Conservation (phyloP, 192 early-diverging fungal genomes). For the Linnemannia exigua region DNA sequence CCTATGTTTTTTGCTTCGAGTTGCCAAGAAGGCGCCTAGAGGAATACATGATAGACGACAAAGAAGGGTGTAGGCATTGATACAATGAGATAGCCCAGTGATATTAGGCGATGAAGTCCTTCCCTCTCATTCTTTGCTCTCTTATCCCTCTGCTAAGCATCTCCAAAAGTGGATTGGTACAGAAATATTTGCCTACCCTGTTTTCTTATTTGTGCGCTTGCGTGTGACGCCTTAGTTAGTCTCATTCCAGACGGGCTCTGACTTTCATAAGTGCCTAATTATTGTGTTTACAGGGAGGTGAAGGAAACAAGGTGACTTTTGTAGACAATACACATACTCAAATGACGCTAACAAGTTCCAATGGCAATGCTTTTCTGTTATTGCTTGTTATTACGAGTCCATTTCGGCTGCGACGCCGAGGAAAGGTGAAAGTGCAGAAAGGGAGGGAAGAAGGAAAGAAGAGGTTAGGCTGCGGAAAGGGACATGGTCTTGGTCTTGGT, state of each 20-base stretch:
- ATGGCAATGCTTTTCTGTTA: background rate
- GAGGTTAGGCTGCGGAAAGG: background rate
- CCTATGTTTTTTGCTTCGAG: background rate
- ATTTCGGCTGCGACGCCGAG: background rate
- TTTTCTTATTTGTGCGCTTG: background rate
- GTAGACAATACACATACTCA: background rate
- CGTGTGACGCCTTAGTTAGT: too few relatives aligned
- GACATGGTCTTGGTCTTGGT: background rate
- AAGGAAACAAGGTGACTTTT: too few relatives aligned
- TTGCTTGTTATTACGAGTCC: background rate
- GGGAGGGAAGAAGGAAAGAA: background rate
- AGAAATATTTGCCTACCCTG: background rate
- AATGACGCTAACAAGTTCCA: background rate
- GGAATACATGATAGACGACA: background rate
- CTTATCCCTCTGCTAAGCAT: background rate
- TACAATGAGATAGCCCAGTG: background rate
- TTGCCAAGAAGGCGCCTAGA: background rate
- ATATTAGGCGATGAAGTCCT: background rate
- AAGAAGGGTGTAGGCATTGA: background rate
- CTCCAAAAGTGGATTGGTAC: background rate
- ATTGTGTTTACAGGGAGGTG: background rate
- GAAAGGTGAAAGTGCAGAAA: background rate
- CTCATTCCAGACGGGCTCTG: background rate
- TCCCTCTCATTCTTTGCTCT: background rate
- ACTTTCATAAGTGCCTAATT: background rate